phyloP scores from a whole-genome alignment of 345 rosid genomes.

The Viola odorata region DNA sequence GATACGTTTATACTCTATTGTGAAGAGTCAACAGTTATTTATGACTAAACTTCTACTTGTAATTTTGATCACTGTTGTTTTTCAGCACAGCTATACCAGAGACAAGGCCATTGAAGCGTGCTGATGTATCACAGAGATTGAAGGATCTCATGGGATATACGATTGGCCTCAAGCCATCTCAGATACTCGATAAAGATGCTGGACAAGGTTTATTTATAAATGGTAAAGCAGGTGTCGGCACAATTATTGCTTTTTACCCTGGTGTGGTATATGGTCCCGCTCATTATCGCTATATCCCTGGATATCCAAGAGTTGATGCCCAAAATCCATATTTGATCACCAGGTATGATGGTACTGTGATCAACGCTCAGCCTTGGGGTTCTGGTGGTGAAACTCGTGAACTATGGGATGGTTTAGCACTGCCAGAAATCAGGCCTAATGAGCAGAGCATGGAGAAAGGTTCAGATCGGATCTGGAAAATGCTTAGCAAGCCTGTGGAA shows the following conservation, averaged over 20 bases:
- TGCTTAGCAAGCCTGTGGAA: constrained; percentile 66
- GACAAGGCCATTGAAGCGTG: constrained; percentile 49
- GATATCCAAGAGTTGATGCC: constrained; percentile 63
- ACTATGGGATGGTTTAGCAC: constrained; percentile 46
- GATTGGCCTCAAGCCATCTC: constrained; percentile 56
- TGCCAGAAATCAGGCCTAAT: constrained; percentile 25
- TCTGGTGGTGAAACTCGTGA: constrained; percentile 57
- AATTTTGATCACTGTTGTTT: constrained; percentile 37
- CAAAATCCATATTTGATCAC: constrained; percentile 74
- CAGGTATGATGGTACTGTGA: constrained; percentile 69
- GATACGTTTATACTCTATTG: background rate
- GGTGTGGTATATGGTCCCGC: constrained; percentile 75
- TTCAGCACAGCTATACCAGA: constrained; percentile 70
- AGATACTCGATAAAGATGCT: constrained; percentile 63
- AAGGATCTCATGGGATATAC: constrained; percentile 67
- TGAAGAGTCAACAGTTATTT: background rate
- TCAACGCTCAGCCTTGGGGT: constrained; percentile 90
- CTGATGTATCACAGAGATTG: constrained; percentile 50
- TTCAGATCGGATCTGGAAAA: constrained; percentile 63
- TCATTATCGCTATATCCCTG: constrained; percentile 70
- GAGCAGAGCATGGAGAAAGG: constrained; percentile 31
- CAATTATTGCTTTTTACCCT: constrained; percentile 79
- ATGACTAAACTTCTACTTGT: constrained; percentile 6
- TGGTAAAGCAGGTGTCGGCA: constrained; percentile 76
- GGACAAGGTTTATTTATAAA: constrained; percentile 69